Evolutionary conservation across 2,329 filamentous ascomycete genomes (phyloP), one percentile per base, ranked within the genome.

Genomic region (Calonectria montana): DNA sequence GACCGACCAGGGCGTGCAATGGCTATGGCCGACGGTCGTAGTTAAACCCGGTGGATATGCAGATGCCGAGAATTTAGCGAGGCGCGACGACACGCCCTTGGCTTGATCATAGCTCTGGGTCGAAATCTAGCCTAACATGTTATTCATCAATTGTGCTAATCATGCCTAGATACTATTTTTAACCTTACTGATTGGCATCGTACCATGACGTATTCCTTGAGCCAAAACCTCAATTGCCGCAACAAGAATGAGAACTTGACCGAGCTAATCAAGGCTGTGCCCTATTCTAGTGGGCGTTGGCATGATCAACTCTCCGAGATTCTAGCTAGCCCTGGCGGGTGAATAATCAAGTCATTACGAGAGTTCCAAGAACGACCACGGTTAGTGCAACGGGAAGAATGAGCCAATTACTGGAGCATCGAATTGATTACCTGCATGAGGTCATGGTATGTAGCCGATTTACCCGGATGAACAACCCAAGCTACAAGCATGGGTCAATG

Each of bases 391-490:
- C 5, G 16, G 37, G 57, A 45, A 31, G 18, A 10, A 31, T n/a
- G 57, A 45, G 57, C 25, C 37, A 45, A 62, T 62, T 62, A 41
- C 23, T 29, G 37, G 31, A 3, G 37, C 57, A 16, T 45, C 57
- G 12, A 62, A 62, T 62, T 50, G 29, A 65, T 27, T 53, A 25
- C 62, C 29, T 65, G 43, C 62, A 65, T 65, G 62, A 50, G 62
- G 62, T 41, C 43, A 41, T 27, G 16, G 21, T 13, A 5, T 18
- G 62, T 41, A 31, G 62, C 62, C 62, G 62, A 50, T 6, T 50
- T 65, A 65, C 29, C 62, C 62, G 62, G 9, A 12, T 25, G 18
- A 27, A 8, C n/a, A 31, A 64, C 31, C 12, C 21, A 59, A 50
- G 62, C 41, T 27, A 15, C 15, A 29, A 13, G 16, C 45, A 47